Evolutionary conservation across 2,329 filamentous ascomycete genomes (phyloP), one percentile per base, ranked within the genome.

Genomic region (Venturia nashicola): DNA sequence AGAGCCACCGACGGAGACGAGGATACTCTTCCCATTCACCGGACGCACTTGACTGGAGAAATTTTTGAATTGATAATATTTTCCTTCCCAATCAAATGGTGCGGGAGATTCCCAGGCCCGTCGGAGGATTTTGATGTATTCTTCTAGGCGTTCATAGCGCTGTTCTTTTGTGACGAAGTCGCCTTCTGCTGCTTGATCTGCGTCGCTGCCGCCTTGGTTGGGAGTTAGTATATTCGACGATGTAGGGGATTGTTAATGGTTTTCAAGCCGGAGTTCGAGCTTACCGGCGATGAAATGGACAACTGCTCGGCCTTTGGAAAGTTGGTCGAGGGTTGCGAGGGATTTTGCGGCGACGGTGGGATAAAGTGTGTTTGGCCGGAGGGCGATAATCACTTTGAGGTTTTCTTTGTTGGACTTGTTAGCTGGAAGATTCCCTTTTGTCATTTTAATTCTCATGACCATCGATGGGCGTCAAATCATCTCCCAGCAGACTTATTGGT

Each of bases 301-400:
- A 0, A 86, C 83, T 4, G 79, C 83, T 11, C 83, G 79, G 8
- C 83, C 83, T 3, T 71, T 72, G 70, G 80, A 81, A 34, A 86
- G 79, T 66, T 85, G 83, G 67, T 85, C 83, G 0, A 86, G 79
- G 0, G 83, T 86, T 1, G 83, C 82, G 1, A 86, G 78, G 3
- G 82, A 79, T 71, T 85, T 86, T 51, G 83, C 83, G 0, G 83
- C 83, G 0, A 85, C 83, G 1, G 83, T 86, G 4, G 83, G 83
- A 68, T 83, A 85, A 8, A 86, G 69, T 0, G 82, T 85, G 74
- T 86, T 86, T 39, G 83, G 83, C 1, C 83, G 79, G 2, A 86
- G 77, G 2, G 83, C 83, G 65, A 86, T 84, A 70, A 86, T 84
- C 65, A 86, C 74, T 67, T 82, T 85, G 68, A 86, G 72, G 36